Evolutionary conservation across 2,329 filamentous ascomycete genomes (phyloP), one percentile per base, ranked within the genome.

Genomic region (Verticillium dahliae): DNA sequence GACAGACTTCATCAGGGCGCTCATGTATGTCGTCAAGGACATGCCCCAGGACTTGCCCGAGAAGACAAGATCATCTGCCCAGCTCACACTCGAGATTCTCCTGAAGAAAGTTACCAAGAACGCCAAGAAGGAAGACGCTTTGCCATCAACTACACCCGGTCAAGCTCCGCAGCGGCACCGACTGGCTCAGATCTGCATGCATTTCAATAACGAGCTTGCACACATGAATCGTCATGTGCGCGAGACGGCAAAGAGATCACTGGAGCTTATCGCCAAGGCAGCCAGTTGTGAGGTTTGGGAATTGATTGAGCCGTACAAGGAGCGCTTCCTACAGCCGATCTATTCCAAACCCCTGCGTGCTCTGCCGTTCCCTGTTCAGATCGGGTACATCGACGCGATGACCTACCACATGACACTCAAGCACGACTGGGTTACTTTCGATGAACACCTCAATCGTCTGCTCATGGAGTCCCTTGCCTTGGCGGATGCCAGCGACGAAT

Each of bases 21-120:
- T 99, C 61, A 89, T 97, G 76, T 97, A 96, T 75, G 93, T 99
- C 66, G 92, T 99, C 78, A 99, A 99, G 76, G 95, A 99, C 72
- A 97, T 97, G 84, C 95, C 96, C 0, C 85, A 91, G 61, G 95
- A 99, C 72, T 82, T 99, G 1, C 94, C 96, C 1, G 92, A 96
- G 61, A 93, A 90, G 70, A 97, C 95, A 1, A 85, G 95, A 39
- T 82, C 88, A 38, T 87, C 91, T 63, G 93, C 95, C 0, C 91
- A 96, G 74, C 84, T 88, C 22, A 96, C 94, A 0, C 80, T 99
- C 27, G 88, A 94, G 68, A 83, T 91, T 52, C 85, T 98, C 35
- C 81, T 97, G 38, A 82, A 84, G 62, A 87, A 89, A 62, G 93
- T 93, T 71, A 93, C 90, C 52, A 90, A 91, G 75, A 87, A 86